Evolutionary conservation across 2,329 filamentous ascomycete species (phyloP), one percentile per base, ranked within the genome.

Genomic region (Diaporthe citri): DNA sequence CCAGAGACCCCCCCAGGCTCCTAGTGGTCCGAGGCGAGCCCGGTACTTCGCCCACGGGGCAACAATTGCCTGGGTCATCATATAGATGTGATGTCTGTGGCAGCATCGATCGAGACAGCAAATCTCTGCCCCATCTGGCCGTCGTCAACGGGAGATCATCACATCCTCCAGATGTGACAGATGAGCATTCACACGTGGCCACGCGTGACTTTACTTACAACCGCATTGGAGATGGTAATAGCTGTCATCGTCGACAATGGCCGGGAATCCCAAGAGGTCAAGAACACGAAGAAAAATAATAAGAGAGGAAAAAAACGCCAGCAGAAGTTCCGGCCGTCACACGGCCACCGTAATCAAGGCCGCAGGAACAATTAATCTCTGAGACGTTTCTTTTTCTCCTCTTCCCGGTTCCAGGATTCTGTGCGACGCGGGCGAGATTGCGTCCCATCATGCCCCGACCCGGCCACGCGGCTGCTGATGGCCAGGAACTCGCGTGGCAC

Each of bases 391-490:
- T 41, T 25, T 59, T 25, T 34, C 12, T 48, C 46, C 48, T 31
- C 28, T 34, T 34, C 41, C 60, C 28, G 41, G 10, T n/a, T 28
- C 41, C 41, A 46, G 25, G 12, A 9, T n/a, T 28, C 17, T 34
- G 41, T 48, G 41, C 25, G 41, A 66, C 60, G 43, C 60, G 25
- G 60, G 25, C 60, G 28, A 66, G 60, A 66, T 48, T 66, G 41
- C 25, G 36, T 13, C 41, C 60, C 41, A n/a, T 8, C 8, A 46
- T 46, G 57, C 13, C n/a, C 17, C 9, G 17, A 22, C 39, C 60
- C 60, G 60, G 41, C 60, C 41, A 48, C 41, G 17, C 60, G 41
- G 56, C 60, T 46, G 60, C 41, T 48, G 41, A 22, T 34, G 20
- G 17, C 31, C 41, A 10, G 48, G 41, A 48, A 31, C 17, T 34